phyloP scores from a whole-genome alignment of 2,329 filamentous ascomycete species.

The Aspergillus quadricinctus region DNA sequence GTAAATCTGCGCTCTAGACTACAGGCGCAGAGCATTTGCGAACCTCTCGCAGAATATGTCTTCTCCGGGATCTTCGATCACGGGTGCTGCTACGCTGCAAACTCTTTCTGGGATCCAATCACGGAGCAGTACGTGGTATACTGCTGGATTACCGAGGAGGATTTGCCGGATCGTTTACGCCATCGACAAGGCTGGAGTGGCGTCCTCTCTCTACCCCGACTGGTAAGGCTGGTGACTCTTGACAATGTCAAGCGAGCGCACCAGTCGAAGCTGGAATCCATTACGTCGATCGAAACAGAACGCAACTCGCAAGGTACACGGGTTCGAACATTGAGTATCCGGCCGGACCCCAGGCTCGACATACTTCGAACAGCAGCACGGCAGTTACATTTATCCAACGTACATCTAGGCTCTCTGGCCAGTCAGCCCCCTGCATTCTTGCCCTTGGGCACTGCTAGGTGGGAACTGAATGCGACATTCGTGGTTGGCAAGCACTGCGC shows the following conservation, averaged over 20 bases:
- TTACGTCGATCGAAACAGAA: constrained; percentile 40
- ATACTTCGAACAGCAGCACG: constrained; percentile 25
- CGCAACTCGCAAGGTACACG: constrained; percentile 27
- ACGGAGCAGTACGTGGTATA: constrained; percentile 41
- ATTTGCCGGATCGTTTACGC: constrained; percentile 41
- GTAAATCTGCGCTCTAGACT: constrained; percentile 23
- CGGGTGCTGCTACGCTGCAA: constrained; percentile 48
- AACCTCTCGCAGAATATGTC: constrained; percentile 29
- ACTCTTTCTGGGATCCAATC: constrained; percentile 45
- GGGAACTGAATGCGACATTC: constrained; percentile 26
- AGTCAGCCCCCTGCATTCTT: background rate
- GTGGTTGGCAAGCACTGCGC: constrained; percentile 21
- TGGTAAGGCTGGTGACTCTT: constrained; percentile 39
- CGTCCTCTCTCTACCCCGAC: constrained; percentile 44
- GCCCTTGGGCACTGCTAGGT: constrained; percentile 14
- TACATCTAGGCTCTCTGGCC: background rate
- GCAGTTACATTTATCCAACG: background rate
- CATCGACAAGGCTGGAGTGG: constrained; percentile 49
- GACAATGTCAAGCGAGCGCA: constrained; percentile 36
- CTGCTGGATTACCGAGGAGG: constrained; percentile 52
- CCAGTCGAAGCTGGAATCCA: constrained; percentile 32
- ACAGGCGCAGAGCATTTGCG: constrained; percentile 1
- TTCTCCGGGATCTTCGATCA: constrained; percentile 48
- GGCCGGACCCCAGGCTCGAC: constrained; percentile 23
- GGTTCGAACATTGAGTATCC: constrained; percentile 42